A percentile compares a stretch with the other conserved stretches of the same genome.
These are phyloP conservation scores for Aspergillus campestris DNA, from an alignment of 495 filamentous ascomycete genomes.

Conservation along the genomic window DNA sequence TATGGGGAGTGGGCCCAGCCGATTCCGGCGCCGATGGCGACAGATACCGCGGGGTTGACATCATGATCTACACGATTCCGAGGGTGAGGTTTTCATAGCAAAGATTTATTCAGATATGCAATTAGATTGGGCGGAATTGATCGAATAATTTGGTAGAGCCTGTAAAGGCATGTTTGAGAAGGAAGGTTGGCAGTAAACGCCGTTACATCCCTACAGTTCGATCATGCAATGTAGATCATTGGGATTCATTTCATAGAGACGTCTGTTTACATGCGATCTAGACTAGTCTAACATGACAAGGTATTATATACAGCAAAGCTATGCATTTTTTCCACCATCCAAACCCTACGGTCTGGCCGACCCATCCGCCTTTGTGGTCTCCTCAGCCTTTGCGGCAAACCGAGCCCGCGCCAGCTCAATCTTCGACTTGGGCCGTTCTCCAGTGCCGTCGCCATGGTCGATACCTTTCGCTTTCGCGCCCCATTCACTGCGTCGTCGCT, in stretches of 20 bases:
- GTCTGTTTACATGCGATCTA: too few relatives aligned
- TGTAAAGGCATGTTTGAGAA: too few relatives aligned
- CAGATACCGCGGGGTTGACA: constrained; percentile 22
- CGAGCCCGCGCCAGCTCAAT: constrained; percentile 42
- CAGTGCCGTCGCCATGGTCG: constrained; percentile 14
- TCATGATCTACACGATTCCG: constrained; percentile 11
- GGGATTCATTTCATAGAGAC: too few relatives aligned
- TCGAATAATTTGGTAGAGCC: too few relatives aligned
- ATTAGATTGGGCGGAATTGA: too few relatives aligned
- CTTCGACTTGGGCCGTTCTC: constrained; percentile 32
- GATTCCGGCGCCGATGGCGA: constrained; percentile 18
- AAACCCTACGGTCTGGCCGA: constrained; percentile 1
- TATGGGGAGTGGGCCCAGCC: too few relatives aligned
- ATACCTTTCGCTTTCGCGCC: constrained; percentile 53
- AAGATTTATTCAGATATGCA: too few relatives aligned
- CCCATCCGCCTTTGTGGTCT: constrained; percentile 5
- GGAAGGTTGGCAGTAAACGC: too few relatives aligned
- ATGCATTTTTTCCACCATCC: not conserved
- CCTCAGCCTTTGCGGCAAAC: constrained; percentile 26
- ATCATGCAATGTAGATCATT: too few relatives aligned
- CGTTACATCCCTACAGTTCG: too few relatives aligned
- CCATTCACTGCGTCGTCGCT: constrained; percentile 61
- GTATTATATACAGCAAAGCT: not conserved
- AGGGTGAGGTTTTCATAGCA: too few relatives aligned
- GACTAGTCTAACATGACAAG: too few relatives aligned